phyloP scores from a whole-genome alignment of 352 stramenopile species.

The Pythium aquatile region DNA sequence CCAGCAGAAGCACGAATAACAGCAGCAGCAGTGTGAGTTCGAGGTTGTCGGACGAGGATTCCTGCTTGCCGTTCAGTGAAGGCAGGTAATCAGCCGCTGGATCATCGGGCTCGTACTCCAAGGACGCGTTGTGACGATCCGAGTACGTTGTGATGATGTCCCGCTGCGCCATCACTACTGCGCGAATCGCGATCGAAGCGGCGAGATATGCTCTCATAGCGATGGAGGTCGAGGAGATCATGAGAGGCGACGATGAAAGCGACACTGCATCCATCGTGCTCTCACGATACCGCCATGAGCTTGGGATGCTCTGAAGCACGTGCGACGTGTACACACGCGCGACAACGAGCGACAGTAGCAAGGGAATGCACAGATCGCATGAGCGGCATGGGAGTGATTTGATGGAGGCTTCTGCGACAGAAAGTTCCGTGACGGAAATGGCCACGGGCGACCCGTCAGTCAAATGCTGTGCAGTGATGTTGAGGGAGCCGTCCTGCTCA shows the following conservation, averaged over 20 bases:
- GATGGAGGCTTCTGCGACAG: constrained; percentile 1
- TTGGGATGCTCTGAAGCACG: not conserved
- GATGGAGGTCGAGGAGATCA: not conserved
- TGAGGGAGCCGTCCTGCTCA: not conserved
- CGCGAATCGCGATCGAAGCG: not conserved
- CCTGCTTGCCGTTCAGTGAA: not conserved
- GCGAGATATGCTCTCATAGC: not conserved
- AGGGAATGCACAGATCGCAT: not conserved
- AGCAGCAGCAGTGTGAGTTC: constrained; percentile 36
- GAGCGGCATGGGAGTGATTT: not conserved
- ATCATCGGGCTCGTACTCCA: constrained; percentile 3
- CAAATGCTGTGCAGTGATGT: not conserved
- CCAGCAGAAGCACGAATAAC: constrained; percentile 38
- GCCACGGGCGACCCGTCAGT: not conserved
- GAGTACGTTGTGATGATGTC: constrained; percentile 16
- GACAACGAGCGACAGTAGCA: not conserved
- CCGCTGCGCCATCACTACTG: not conserved
- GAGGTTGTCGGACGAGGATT: constrained; percentile 17
- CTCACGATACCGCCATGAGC: not conserved
- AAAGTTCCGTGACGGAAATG: constrained; percentile 8
- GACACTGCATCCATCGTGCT: not conserved
- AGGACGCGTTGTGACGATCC: not conserved
- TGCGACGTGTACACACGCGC: not conserved
- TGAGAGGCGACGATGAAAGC: constrained; percentile 1
- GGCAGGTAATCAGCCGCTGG: constrained; percentile 7